phyloP scores from a whole-genome alignment of 2,329 filamentous ascomycete species.

The Ophiostoma novo-ulmi region DNA sequence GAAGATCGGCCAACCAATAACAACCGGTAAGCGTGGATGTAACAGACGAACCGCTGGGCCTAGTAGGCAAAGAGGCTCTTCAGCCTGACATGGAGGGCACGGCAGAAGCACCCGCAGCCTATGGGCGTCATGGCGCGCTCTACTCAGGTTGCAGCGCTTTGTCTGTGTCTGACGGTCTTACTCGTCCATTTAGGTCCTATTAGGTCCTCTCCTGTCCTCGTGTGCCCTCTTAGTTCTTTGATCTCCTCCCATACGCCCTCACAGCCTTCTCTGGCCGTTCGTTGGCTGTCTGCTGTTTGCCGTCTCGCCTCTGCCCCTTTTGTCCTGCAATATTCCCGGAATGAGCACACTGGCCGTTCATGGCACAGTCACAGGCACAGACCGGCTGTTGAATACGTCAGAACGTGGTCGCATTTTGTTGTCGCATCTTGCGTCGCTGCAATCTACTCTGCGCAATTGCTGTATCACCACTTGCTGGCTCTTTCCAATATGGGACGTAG shows the following conservation, averaged over 20 bases:
- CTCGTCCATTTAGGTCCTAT: not conserved
- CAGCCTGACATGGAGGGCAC: slow-evolving; percentile 14
- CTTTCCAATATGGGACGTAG: not conserved
- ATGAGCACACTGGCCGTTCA: not conserved
- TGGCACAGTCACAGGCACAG: not conserved
- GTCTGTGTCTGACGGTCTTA: not conserved
- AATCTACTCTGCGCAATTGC: not conserved
- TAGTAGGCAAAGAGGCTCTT: slow-evolving; percentile 13
- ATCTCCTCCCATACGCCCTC: not conserved
- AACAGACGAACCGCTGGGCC: not conserved
- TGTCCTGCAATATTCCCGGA: not conserved
- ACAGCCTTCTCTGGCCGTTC: slow-evolving; percentile 16
- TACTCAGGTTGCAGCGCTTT: not conserved
- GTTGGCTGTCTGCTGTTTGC: slow-evolving; percentile 5
- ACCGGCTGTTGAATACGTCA: not conserved
- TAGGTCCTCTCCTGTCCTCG: not conserved
- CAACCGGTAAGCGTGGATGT: not conserved
- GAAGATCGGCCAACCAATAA: not conserved
- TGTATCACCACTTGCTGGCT: not conserved
- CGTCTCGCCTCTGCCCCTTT: slow-evolving; percentile 7
- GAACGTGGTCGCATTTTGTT: not conserved
- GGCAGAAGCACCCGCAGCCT: slow-evolving; percentile 1
- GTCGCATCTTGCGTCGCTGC: not conserved
- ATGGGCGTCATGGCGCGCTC: not conserved
- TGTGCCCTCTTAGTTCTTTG: not conserved